Evolutionary conservation across 495 filamentous ascomycete species (phyloP).

Genomic region (Lophiostoma macrostomum): DNA sequence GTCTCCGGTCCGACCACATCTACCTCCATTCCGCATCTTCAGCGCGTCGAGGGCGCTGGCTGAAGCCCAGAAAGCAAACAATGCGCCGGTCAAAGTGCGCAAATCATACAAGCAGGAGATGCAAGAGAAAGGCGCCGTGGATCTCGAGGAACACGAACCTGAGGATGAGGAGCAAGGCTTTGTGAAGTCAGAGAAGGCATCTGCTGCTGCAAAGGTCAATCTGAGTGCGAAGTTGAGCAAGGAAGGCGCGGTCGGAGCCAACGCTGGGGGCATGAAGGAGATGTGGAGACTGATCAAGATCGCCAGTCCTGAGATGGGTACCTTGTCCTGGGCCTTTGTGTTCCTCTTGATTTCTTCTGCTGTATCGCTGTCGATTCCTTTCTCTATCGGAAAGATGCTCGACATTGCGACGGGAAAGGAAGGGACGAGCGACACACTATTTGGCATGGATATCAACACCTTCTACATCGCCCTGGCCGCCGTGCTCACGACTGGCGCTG

Average conservation of each 20-base stretch:
- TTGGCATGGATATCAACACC: slow-evolving; percentile 69
- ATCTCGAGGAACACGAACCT: slow-evolving; percentile 45
- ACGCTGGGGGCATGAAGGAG: slow-evolving; percentile 63
- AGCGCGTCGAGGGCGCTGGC: slow-evolving; percentile 18
- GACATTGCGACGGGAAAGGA: slow-evolving; percentile 71
- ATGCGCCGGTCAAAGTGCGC: slow-evolving; percentile 12
- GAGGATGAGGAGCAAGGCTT: slow-evolving; percentile 59
- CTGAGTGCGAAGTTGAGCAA: slow-evolving; percentile 81
- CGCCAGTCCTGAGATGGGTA: slow-evolving; percentile 76
- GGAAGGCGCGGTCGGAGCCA: slow-evolving; percentile 62
- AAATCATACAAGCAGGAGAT: slow-evolving; percentile 34
- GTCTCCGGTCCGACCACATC: background rate
- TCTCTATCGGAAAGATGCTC: slow-evolving; percentile 92
- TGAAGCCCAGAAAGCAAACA: slow-evolving; percentile 9
- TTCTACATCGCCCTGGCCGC: slow-evolving; percentile 72
- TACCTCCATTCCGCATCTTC: slow-evolving; percentile 16
- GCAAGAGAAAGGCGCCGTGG: slow-evolving; percentile 30
- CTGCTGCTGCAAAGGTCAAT: slow-evolving; percentile 85
- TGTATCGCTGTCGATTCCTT: slow-evolving; percentile 92
- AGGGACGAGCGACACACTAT: slow-evolving; percentile 54
- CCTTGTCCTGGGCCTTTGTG: slow-evolving; percentile 74
- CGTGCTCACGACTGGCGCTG: slow-evolving; percentile 67
- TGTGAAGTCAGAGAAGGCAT: slow-evolving; percentile 70
- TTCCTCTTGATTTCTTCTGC: slow-evolving; percentile 82
- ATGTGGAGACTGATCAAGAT: slow-evolving; percentile 86